Percentiles rank a stretch among this genome's conserved stretches.
Evolutionary conservation across 345 rosid genomes (phyloP).

Genomic region (Gossypium stocksii): DNA sequence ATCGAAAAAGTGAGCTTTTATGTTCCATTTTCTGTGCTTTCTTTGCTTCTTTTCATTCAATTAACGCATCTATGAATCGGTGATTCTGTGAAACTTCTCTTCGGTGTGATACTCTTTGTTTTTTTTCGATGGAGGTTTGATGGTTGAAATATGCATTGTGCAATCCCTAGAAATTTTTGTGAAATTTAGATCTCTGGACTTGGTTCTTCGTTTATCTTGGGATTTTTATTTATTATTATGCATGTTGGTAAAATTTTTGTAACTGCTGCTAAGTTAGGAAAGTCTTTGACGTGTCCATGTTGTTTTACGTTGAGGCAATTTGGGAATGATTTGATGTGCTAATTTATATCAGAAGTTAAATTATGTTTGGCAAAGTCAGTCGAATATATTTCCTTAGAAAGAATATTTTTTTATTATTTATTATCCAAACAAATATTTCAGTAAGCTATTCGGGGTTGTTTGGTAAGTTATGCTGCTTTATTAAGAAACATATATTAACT

Average conservation of each 20-base stretch:
- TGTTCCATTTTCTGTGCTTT: neutral
- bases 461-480: neutral
- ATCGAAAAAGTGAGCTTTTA: constrained; percentile 44
- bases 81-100: neutral
- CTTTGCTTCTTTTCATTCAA: neutral
- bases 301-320: neutral
- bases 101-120: too few species aligned
- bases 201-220: neutral
- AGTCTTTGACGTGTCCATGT: neutral
- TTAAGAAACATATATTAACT: neutral
- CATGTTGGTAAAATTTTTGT: neutral
- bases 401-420: neutral
- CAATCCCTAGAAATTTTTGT: neutral
- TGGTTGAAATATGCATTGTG: neutral
- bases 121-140: neutral
- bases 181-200: neutral
- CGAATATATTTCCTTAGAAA: neutral
- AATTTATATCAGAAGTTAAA: neutral
- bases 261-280: neutral
- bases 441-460: neutral
- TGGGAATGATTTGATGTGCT: neutral
- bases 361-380: neutral
- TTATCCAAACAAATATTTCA: neutral
- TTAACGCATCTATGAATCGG: neutral
- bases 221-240: neutral